A percentile compares a stretch with the other conserved stretches of the same genome.
These are phyloP conservation scores for Prunus kanzakura DNA, from an alignment of 306 rosid species.

Conservation along the genomic window DNA sequence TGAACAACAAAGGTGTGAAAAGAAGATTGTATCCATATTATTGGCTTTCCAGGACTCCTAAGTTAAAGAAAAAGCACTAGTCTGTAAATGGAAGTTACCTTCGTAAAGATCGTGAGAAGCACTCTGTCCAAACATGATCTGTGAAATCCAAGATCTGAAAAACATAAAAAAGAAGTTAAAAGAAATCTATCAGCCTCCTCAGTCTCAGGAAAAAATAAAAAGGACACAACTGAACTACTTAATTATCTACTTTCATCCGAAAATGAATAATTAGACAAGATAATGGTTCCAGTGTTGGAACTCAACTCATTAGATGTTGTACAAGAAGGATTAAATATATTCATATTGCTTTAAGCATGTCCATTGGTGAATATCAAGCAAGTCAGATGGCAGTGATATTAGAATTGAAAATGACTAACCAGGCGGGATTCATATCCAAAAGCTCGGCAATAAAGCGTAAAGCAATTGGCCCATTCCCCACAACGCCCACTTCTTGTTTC, in stretches of 20 bases:
- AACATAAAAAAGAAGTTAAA: not conserved
- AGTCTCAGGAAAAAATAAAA: no score
- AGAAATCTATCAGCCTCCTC: not conserved
- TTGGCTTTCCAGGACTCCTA: not conserved
- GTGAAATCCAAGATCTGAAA: constrained; percentile 75
- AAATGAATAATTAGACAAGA: not conserved
- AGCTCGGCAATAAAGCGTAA: constrained; percentile 85
- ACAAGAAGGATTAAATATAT: not conserved
- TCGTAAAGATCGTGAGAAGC: constrained; percentile 70
- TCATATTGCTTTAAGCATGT: not conserved
- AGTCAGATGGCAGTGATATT: not conserved
- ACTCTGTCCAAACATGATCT: constrained; percentile 96
- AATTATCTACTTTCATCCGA: no score
- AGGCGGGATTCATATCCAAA: constrained; percentile 88
- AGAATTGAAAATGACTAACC: constrained; percentile 49
- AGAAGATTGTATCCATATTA: constrained; percentile 6
- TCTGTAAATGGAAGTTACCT: constrained; percentile 47
- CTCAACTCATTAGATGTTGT: not conserved
- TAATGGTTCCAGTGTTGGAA: not conserved
- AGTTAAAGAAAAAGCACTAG: not conserved
- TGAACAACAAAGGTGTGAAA: constrained; percentile 39
- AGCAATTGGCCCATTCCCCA: constrained; percentile 99
- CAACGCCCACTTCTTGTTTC: constrained; percentile 96
- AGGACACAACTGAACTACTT: no score
- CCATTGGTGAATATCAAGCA: not conserved